Evolutionary conservation across 2,329 filamentous ascomycete species (phyloP), one percentile per base, ranked within the genome.

Genomic region (Aspergillus sojae): DNA sequence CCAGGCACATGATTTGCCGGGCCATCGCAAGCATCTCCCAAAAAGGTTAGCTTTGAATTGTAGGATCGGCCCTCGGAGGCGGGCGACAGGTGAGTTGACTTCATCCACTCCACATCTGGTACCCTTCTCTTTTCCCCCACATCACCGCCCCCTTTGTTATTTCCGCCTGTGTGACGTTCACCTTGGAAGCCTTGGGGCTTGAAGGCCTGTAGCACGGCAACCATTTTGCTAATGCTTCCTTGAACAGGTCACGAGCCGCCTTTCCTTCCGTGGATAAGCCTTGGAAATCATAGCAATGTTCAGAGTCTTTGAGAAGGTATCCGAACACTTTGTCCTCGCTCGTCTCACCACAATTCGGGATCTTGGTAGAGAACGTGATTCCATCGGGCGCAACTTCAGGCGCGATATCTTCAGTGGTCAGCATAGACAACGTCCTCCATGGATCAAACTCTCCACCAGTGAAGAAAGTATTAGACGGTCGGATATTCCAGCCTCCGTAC

Each of bases 391-490:
- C 52, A 3, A 67, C 71, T 14, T 75, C 72, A 4, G 82, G 82
- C 4, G 80, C 79, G 46, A 77, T 79, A 0, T 66, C 59, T 62
- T 83, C 79, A 0, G 68, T 74, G 2, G 79, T 80, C 0, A 85
- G 74, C 0, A 80, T 76, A 0, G 79, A 81, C 3, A 85, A 71
- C 0, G 81, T 79, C 23, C 81, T 75, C 84, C 84, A 86, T 4
- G 83, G 83, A 62, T 86, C 84, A 65, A 80, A 84, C 60, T 85
- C 78, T 5, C 83, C 82, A 28, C 77, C 80, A 55, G 75, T 81
- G 76, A 81, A 85, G 74, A 82, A 85, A 1, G 79, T 77, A 63
- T 85, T 85, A 11, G 81, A 83, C 12, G 84, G 83, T 1, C 82
- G 80, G 60, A 85, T 81, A 46, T 71, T 68, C 83, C 83, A 86